phyloP scores from a whole-genome alignment of 495 filamentous ascomycete genomes.

The Lentithecium fluviatile region DNA sequence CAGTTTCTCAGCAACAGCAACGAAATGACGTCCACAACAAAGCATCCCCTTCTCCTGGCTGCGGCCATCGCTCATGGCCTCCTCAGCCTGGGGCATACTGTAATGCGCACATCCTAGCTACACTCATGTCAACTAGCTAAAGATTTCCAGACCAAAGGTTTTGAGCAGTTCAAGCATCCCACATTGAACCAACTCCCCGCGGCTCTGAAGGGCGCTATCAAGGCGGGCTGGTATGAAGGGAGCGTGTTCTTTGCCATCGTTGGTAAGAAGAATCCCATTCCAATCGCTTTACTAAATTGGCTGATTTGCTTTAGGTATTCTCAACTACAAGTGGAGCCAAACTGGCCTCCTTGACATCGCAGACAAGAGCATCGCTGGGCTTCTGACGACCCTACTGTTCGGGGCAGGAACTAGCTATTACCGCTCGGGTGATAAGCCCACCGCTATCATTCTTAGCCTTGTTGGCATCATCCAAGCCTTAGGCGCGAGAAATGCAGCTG shows the following conservation, averaged over 20 bases:
- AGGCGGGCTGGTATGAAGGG: slow-evolving; percentile 33
- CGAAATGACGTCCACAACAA: neutral
- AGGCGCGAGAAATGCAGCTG: slow-evolving; percentile 7
- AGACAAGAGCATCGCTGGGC: slow-evolving; percentile 20
- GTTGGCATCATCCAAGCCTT: slow-evolving; percentile 20
- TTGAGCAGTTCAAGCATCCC: slow-evolving; percentile 28
- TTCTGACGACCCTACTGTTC: slow-evolving; percentile 18
- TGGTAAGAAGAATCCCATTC: slow-evolving; percentile 11
- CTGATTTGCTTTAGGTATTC: slow-evolving; percentile 23
- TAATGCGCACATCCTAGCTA: slow-evolving; percentile 1
- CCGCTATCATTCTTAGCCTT: slow-evolving; percentile 7
- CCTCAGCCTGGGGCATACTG: slow-evolving; percentile 30
- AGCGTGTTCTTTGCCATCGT: slow-evolving; percentile 32
- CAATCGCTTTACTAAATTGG: neutral
- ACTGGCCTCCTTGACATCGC: slow-evolving; percentile 22
- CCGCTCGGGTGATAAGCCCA: slow-evolving; percentile 23
- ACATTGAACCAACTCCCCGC: slow-evolving; percentile 20
- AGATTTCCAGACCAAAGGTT: slow-evolving; percentile 21
- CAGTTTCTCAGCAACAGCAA: no score
- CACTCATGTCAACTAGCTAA: neutral
- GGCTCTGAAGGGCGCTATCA: slow-evolving; percentile 10
- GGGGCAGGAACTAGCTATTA: slow-evolving; percentile 22
- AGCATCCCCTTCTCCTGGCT: slow-evolving; percentile 27
- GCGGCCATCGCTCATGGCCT: slow-evolving; percentile 19
- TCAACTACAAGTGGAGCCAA: slow-evolving; percentile 30